Percentiles rank a stretch among this genome's conserved stretches.
Conservation (phyloP, 2,329 filamentous ascomycete genomes). For the Alternaria tenuissima region DNA sequence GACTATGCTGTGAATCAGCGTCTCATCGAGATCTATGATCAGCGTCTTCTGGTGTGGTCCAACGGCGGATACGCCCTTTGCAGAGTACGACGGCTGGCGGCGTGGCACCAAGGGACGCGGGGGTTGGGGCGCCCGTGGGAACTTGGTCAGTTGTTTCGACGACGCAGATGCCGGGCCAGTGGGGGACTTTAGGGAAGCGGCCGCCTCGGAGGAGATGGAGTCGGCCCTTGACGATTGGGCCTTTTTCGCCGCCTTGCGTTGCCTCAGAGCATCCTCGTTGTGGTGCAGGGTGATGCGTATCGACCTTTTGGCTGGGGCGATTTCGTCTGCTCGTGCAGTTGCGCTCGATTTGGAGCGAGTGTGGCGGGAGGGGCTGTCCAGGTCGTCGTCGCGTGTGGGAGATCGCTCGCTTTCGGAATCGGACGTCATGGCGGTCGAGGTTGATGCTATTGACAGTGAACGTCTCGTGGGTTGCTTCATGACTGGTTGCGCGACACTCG, state of each 20-base stretch:
- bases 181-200: constrained; percentile 87
- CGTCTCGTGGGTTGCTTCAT: constrained; percentile 45
- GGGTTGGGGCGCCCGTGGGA: constrained; percentile 87
- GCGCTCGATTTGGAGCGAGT: constrained; percentile 68
- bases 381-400: constrained; percentile 38
- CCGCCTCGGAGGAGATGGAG: constrained; percentile 52
- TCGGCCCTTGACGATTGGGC: constrained; percentile 50
- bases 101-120: constrained; percentile 89
- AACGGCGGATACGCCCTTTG: constrained; percentile 43
- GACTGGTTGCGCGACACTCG: constrained; percentile 32
- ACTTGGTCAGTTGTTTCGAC: constrained; percentile 76
- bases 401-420: constrained; percentile 70
- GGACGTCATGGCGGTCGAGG: constrained; percentile 71
- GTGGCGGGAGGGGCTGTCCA: constrained; percentile 59
- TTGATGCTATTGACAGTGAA: constrained; percentile 56
- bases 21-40: constrained; percentile 95
- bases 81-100: constrained; percentile 85
- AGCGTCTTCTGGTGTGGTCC: constrained; percentile 79
- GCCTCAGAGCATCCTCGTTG: constrained; percentile 76
- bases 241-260: constrained; percentile 76
- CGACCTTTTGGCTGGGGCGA: constrained; percentile 74
- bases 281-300: constrained; percentile 91
- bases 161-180: constrained; percentile 73
- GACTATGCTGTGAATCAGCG: constrained; percentile 96
- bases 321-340: constrained; percentile 65